Base-by-base conservation (phyloP, 176 grass and related monocot genomes). In the Triticum monococcum region DNA sequence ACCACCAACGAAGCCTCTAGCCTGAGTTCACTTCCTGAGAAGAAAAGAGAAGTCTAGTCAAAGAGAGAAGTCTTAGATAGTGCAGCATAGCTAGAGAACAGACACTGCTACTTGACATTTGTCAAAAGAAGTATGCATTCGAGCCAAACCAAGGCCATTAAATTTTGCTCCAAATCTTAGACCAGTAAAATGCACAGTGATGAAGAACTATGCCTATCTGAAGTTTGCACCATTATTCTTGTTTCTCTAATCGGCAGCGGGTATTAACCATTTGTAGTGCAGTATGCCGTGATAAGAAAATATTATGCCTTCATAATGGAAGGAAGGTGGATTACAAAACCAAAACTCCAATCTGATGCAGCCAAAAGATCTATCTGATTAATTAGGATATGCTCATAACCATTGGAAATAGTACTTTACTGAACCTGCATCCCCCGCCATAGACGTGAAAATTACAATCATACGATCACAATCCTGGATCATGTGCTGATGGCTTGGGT, bases 61-160 rank as follows among this genome's bases (percentile, higher is more conserved):
- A 56, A 16, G 35, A 79, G 80, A 24, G 22, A 50, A 75, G 90
- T 82, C 14, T n/a, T 76, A 12, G 89, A 45, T 16, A 79, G 23
- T 45, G 82, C 75, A 86, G 85, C 67, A 87, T 36, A 28, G 64
- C 90, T n/a, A 94, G 57, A 75, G 95, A 90, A 26, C 95, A 97
- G 82, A 97, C 90, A 41, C 24, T 90, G 95, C 32, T 97, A 93
- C 77, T 81, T 97, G 43, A 93, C 95, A 68, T 95, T 97, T 61
- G 92, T 89, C 18, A 97, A 92, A 66, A 87, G 83, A 35, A 20
- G 75, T 28, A 81, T 92, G 70, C 43, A 41, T 12, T 28, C 13
- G 48, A 32, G 40, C 23, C 76, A 81, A 88, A 79, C 71, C 79
- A 45, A 72, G 50, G 18, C 50, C 13, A 38, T 45, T 9, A 3